phyloP scores from a whole-genome alignment of 2,329 filamentous ascomycete species.

The Aspergillus sp. region DNA sequence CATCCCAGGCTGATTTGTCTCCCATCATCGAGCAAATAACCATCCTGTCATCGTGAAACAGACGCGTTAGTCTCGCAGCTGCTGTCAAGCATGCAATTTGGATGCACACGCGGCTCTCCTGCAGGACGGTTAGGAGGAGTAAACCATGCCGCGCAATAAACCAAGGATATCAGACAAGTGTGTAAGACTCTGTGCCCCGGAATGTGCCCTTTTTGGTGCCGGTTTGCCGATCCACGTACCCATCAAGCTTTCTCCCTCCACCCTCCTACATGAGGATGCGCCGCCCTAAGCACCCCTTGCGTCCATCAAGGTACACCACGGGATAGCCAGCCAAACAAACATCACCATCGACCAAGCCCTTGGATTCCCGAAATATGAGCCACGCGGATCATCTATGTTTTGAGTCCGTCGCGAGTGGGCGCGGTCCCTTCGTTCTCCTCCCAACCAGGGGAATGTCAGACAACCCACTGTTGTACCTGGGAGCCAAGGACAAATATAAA shows the following conservation, averaged over 20 bases:
- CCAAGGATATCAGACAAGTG: conserved; percentile 3
- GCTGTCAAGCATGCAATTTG: neutral
- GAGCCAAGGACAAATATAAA: conserved; percentile 1
- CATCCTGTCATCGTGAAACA: neutral
- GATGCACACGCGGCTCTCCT: neutral
- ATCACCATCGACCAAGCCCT: neutral
- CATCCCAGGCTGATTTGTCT: no score
- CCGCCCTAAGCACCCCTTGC: neutral
- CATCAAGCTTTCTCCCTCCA: neutral
- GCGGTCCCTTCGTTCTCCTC: neutral
- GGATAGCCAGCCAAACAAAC: neutral
- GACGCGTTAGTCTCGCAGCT: neutral
- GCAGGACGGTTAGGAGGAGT: neutral
- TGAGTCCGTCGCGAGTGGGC: neutral
- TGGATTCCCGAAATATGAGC: neutral
- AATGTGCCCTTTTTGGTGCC: neutral
- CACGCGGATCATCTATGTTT: conserved; percentile 3
- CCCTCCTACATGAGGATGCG: neutral
- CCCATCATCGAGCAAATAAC: no score
- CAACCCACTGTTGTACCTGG: no score
- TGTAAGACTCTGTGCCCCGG: conserved; percentile 2
- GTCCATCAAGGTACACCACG: neutral
- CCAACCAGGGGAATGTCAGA: neutral
- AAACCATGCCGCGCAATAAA: conserved; percentile 10
- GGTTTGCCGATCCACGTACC: neutral